Evolutionary conservation across 2,329 filamentous ascomycete species (phyloP), one percentile per base, ranked within the genome.

Genomic region (Dothiorella sarmentorum): DNA sequence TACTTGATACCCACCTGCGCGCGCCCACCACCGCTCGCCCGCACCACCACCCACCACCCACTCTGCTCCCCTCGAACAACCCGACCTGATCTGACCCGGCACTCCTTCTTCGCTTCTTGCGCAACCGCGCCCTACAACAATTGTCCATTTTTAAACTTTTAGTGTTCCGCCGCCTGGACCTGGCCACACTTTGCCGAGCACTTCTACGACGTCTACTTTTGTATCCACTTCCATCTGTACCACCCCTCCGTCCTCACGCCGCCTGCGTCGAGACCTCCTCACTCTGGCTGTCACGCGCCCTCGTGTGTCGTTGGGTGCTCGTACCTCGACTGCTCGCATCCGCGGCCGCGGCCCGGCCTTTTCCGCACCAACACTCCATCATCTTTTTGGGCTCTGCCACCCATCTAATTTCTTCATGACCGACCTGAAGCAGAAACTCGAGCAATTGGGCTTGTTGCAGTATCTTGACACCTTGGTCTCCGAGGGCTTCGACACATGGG

Each of bases 401-500:
- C 24, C 18, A 20, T 27, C 56, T 37, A 11, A 20, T 35, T 55
- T 62, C 70, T 74, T 74, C 68, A 88, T 88, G 85, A 84, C 80
- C 80, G 81, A 84, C 72, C 78, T 94, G 67, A 82, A 80, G 64
- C 74, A 80, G 35, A 82, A 87, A 64, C 85, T 93, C 70, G 81
- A 83, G 75, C 87, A 89, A 79, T 80, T 93, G 79, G 89, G 89
- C 70, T 81, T 94, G 72, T 79, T 84, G 75, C 88, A 91, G 74
- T 93, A 94, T 75, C 82, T 89, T 61, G 80, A 86, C 64, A 75
- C 79, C 58, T 89, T 94, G 66, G 71, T 90, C 42, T 84, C 89
- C 56, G 89, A 93, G 73, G 90, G 90, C 3, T 94, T 94, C 71
- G 90, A 94, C 71, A 85, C 86, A 10, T 93, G 90, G 90, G 88